Evolutionary conservation across 768 basidiomycete genomes (phyloP), one percentile per base, ranked within the genome.

Genomic region (Termitomyces sp.): DNA sequence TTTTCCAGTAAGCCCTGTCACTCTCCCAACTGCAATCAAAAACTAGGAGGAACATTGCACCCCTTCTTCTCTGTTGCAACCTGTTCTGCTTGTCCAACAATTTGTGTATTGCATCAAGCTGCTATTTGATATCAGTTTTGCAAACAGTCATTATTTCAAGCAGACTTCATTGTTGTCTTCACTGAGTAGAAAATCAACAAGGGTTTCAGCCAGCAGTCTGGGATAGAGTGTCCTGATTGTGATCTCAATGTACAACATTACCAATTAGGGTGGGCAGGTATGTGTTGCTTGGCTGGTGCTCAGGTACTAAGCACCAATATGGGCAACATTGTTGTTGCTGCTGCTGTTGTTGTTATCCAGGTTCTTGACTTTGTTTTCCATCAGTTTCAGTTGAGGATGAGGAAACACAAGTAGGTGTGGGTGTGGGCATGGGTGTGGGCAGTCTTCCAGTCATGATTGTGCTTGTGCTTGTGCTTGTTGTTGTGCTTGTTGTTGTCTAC

Each of bases 201-300:
- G 72, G 23, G 89, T 76, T 45, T 87, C 82, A 16, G 81, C 82
- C 40, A 96, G 78, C 49, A 79, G 81, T 1, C 86, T 86, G 23
- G 82, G 77, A 35, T 82, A 78, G 5, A 95, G 77, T 0, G 87
- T 91, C 56, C 84, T 80, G 52, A 94, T 78, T 79, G 93, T 88
- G 64, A 92, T 82, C 62, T 97, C 93, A 60, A 98, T 85, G 67
- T 98, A 98, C 16, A 90, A 92, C 82, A 98, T 85, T 54, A 98
- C 94, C 10, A n/a, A n/a, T n/a, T n/a, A n/a, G 34, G 42, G 25
- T n/a, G 17, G 3, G n/a, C 0, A 3, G 30, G 41, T 7, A 16
- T 5, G 11, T 7, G 28, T 28, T 28, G 28, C 28, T 3, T 7
- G 28, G 28, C 28, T 28, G 5, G 28, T 28, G 8, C n/a, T n/a